These are phyloP conservation scores for Bassia scoparia DNA, from an alignment of 148 eudicot species.

Conservation along the genomic window DNA sequence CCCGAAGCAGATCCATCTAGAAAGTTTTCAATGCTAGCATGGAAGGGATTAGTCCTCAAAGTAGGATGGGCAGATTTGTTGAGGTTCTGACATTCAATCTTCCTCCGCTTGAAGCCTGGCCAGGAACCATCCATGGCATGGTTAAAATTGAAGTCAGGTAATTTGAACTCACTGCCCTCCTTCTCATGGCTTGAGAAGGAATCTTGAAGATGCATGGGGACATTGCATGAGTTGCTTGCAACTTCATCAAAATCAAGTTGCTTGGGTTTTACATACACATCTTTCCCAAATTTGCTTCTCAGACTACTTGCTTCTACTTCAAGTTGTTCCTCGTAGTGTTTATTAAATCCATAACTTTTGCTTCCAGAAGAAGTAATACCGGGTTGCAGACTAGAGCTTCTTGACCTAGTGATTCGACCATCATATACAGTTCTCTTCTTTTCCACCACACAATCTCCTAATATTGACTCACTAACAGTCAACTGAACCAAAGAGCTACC, in stretches of 20 bases:
- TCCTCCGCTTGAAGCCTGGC: slow-evolving; percentile 62
- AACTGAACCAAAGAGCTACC: slow-evolving; percentile 13
- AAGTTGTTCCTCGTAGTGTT: slow-evolving; percentile 14
- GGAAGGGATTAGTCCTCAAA: slow-evolving; percentile 21
- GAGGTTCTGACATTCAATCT: slow-evolving; percentile 31
- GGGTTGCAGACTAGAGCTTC: slow-evolving; percentile 11
- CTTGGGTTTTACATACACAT: slow-evolving; percentile 40
- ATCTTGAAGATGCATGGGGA: neutral
- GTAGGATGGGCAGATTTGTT: slow-evolving; percentile 24
- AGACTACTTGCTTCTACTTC: slow-evolving; percentile 11
- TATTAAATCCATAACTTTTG: slow-evolving; percentile 19
- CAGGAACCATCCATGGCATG: slow-evolving; percentile 39
- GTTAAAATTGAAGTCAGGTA: slow-evolving; percentile 24
- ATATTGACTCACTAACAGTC: neutral
- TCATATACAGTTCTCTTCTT: slow-evolving; percentile 13
- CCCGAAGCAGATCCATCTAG: slow-evolving; percentile 11
- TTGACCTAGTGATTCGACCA: slow-evolving; percentile 15
- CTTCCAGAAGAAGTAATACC: slow-evolving; percentile 4
- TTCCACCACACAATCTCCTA: slow-evolving; percentile 19
- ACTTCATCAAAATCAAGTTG: slow-evolving; percentile 44
- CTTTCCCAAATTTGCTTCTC: slow-evolving; percentile 21
- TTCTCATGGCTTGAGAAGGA: slow-evolving; percentile 18
- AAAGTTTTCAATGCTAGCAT: slow-evolving; percentile 8
- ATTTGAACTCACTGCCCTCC: slow-evolving; percentile 14
- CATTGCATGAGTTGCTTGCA: slow-evolving; percentile 27